Percentiles rank a stretch among this genome's conserved stretches.
phyloP scores from a whole-genome alignment of 2,329 filamentous ascomycete species.

The Sporothrix variecibatus region DNA sequence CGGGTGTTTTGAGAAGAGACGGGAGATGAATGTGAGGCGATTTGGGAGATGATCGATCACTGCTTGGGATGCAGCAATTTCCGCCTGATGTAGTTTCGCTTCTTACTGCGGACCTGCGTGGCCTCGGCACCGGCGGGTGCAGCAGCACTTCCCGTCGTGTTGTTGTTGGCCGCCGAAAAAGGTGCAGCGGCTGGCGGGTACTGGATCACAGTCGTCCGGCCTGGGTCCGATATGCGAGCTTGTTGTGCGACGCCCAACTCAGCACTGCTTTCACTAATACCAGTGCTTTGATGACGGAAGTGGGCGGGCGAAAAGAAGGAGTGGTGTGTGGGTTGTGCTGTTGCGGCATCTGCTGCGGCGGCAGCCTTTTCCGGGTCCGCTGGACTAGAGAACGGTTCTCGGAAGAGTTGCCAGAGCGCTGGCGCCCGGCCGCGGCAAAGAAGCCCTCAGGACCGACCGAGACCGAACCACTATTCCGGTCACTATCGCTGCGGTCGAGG shows the following conservation, averaged over 20 bases:
- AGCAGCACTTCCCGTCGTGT: neutral
- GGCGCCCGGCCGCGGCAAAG: neutral
- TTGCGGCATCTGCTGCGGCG: neutral
- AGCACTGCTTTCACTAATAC: neutral
- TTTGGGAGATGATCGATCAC: neutral
- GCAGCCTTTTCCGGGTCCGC: constrained; percentile 14
- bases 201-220: neutral
- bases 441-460: neutral
- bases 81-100: constrained; percentile 10
- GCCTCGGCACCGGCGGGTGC: neutral
- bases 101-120: neutral
- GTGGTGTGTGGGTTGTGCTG: neutral
- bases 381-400: neutral
- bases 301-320: constrained; percentile 23
- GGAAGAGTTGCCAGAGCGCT: neutral
- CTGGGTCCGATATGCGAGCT: constrained; percentile 1
- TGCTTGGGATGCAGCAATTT: constrained; percentile 6
- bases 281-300: constrained; percentile 14
- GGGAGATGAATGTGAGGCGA: no score
- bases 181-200: neutral
- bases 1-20: neutral
- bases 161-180: neutral
- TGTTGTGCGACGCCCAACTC: neutral
- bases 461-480: constrained; percentile 23
- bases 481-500: constrained; percentile 11